Percentiles rank a stretch among this genome's conserved stretches.
Evolutionary conservation across 1,284 basidiomycete genomes (phyloP).

Genomic region (Pisolithus thermaeus): DNA sequence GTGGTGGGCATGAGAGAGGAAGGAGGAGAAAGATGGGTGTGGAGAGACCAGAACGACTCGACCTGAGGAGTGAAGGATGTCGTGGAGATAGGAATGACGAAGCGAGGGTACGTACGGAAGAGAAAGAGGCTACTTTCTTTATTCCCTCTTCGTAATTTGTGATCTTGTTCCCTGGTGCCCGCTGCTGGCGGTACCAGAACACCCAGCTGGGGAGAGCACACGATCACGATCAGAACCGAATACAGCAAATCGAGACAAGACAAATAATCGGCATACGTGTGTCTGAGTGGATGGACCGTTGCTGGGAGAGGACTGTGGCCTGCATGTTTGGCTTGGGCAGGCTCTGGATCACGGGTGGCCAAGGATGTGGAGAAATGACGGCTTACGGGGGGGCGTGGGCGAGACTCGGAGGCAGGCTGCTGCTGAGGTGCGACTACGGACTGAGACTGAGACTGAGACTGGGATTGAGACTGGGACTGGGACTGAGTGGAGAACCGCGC

Average conservation of each 20-base stretch:
- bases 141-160: constrained; percentile 81
- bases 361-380: constrained; percentile 74
- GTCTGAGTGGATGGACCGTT: constrained; percentile 65
- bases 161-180: constrained; percentile 73
- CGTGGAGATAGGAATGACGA: background rate
- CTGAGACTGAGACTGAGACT: background rate
- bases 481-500: constrained; percentile 57
- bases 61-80: constrained; percentile 39
- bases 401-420: constrained; percentile 36
- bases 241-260: constrained; percentile 6
- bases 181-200: constrained; percentile 83
- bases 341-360: constrained; percentile 29
- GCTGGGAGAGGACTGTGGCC: constrained; percentile 14
- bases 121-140: constrained; percentile 74
- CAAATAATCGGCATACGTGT: constrained; percentile 70
- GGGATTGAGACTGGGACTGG: constrained; percentile 32
- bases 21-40: constrained; percentile 74
- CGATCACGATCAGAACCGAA: constrained; percentile 11
- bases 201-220: constrained; percentile 54
- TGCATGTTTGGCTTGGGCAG: constrained; percentile 16
- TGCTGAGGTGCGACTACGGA: constrained; percentile 19
- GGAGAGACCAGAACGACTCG: constrained; percentile 81
- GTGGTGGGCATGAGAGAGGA: constrained; percentile 72
- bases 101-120: constrained; percentile 48
- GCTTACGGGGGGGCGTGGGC: constrained; percentile 48